Evolutionary conservation across 164 flowering plant species (phyloP), one percentile per base, ranked within the genome.

Genomic region (Nymphaea colorata): DNA sequence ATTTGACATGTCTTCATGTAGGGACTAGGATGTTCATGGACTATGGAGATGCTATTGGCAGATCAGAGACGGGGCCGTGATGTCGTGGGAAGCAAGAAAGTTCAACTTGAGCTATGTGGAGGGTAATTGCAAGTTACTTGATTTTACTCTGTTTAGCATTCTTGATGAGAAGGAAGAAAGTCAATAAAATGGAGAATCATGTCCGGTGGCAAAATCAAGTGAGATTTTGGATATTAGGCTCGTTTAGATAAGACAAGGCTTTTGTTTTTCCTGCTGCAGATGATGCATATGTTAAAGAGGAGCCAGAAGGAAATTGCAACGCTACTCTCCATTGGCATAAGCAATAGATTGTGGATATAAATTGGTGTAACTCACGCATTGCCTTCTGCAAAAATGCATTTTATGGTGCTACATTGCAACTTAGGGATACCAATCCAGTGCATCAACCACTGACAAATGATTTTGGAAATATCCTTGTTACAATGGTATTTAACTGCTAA

Each of bases 1-100:
- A 14, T 25, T 18, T 43, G n/a, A 64, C 17, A 41, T 44, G 17
- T 42, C 43, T 44, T 12, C 42, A 43, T 68, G 62, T 72, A 76
- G 73, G 71, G 64, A 44, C 43, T 63, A 16, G 76, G 83, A 83
- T 59, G 69, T 42, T 67, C 60, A 7, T 78, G 85, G 59, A 77
- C 86, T 6, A 61, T 82, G 7, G 89, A 86, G 59, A 86, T 82
- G 75, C 73, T 91, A 10, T 80, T 82, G 75, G 82, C 71, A 63
- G 87, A 91, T 44, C 68, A 73, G 25, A 83, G 96, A 74, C 74
- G 99, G 61, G 99, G 99, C 64, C 99, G 98, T 47, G 98, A 94
- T 76, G 84, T 86, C 70, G 71, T 88, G 62, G 96, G 94, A 69
- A 77, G 76, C 76, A 78, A 75, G 75, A 85, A 74, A 74, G 64